Evolutionary conservation across 352 stramenopile species (phyloP).

Genomic region (Globisporangium yorkense): DNA sequence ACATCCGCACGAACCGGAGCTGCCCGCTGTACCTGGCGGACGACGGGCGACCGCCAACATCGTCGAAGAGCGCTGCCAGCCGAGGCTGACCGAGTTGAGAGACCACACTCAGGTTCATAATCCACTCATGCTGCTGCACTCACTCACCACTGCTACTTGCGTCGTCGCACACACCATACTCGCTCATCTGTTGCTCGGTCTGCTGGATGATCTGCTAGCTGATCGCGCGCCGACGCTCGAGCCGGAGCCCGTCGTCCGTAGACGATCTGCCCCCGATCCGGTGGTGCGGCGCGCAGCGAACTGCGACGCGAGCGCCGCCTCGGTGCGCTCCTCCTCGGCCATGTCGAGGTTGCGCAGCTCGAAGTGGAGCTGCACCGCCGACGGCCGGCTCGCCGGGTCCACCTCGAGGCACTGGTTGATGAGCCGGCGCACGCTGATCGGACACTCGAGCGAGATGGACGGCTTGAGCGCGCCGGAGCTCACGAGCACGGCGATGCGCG

Average conservation of each 20-base stretch:
- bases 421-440: constrained; percentile 32
- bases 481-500: constrained; percentile 48
- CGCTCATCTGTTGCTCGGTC: background rate
- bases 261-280: background rate
- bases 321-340: constrained; percentile 5
- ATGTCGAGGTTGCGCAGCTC: constrained; percentile 26
- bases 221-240: background rate
- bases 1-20: background rate
- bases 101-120: background rate
- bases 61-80: background rate
- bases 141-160: background rate
- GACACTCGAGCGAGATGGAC: constrained; percentile 41
- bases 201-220: background rate
- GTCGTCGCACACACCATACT: background rate
- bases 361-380: constrained; percentile 64
- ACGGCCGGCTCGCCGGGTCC: constrained; percentile 45
- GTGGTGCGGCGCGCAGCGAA: background rate
- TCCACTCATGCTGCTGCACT: background rate
- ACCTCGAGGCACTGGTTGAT: constrained; percentile 48
- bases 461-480: constrained; percentile 42
- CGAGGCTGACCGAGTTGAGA: background rate
- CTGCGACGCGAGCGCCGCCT: constrained; percentile 1
- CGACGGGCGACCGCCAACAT: background rate
- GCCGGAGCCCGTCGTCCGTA: too few species aligned
- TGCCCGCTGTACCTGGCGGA: background rate